Evolutionary conservation across 2,329 filamentous ascomycete species (phyloP), one percentile per base, ranked within the genome.

Genomic region (Furcasterigmium furcatum): DNA sequence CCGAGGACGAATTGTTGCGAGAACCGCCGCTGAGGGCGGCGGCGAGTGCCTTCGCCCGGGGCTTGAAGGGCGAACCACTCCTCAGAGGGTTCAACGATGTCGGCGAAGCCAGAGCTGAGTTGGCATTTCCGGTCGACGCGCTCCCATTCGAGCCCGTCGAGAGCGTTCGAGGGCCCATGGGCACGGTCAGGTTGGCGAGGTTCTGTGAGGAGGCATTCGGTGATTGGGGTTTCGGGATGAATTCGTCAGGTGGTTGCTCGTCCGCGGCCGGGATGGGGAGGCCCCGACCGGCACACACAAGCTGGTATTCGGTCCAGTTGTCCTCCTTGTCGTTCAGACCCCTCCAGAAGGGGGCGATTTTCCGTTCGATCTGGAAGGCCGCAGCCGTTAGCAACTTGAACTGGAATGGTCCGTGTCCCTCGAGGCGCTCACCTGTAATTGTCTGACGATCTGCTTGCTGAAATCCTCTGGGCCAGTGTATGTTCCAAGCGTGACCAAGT

Each of bases 381-480:
- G 27, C 48, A 55, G 55, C 24, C 12, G 12, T 45, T 25, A 25
- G 41, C 32, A 42, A 44, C 58, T 12, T n/a, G n/a, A n/a, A n/a
- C n/a, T 34, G 60, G 50, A 14, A 41, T 18, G 29, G 8, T n/a
- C n/a, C n/a, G n/a, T n/a, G n/a, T n/a, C n/a, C 24, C 7, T 27
- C 24, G 21, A 36, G 16, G 10, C 35, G 10, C n/a, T 6, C 35
- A 95, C 91, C 85, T 94, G 92, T 45, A 99, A 72, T 63, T 96
- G 91, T 54, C 94, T 82, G 46, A 97, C 92, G 40, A 89, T 74
- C 16, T 80, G 71, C 66, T 97, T 97, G 73, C 82, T 95, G 63
- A 92, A 99, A 67, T 99, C 94, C 67, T 99, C 94, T 1, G 83
- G 73, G 0, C 92, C 91, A 19, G 89, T 92, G 61, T 99, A 99